phyloP scores from a whole-genome alignment of 805 yeast genomes.

The Yamadazyma sp. region DNA sequence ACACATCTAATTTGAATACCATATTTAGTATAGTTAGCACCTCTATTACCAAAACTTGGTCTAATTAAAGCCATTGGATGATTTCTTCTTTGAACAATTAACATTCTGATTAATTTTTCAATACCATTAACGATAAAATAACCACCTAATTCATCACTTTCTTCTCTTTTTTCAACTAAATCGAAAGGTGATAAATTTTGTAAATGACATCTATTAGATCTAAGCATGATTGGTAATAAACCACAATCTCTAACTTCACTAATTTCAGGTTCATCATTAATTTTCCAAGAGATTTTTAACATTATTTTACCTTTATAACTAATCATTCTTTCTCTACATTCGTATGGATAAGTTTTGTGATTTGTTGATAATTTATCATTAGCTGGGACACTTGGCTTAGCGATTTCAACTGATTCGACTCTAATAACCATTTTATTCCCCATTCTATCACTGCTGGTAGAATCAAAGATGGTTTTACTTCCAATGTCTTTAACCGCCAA shows the following conservation, averaged over 20 bases:
- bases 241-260: slow-evolving; percentile 89
- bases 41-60: slow-evolving; percentile 92
- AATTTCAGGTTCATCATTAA: slow-evolving; percentile 82
- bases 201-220: slow-evolving; percentile 87
- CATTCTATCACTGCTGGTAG: slow-evolving; percentile 59
- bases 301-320: slow-evolving; percentile 78
- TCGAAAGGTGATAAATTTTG: slow-evolving; percentile 80
- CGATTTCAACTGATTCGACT: slow-evolving; percentile 85
- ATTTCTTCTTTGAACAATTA: slow-evolving; percentile 95
- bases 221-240: slow-evolving; percentile 85
- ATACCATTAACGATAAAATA: slow-evolving; percentile 95
- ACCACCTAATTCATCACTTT: slow-evolving; percentile 94
- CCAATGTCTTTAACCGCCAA: slow-evolving; percentile 89
- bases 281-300: slow-evolving; percentile 78
- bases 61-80: slow-evolving; percentile 98
- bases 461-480: slow-evolving; percentile 77
- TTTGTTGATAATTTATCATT: slow-evolving; percentile 72
- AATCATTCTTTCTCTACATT: slow-evolving; percentile 83
- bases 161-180: slow-evolving; percentile 77
- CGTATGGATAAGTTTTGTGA: slow-evolving; percentile 75
- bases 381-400: slow-evolving; percentile 75
- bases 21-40: slow-evolving; percentile 79
- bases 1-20: slow-evolving; percentile 95
- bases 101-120: slow-evolving; percentile 94
- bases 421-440: slow-evolving; percentile 86